Base-by-base conservation (phyloP, 2,329 filamentous ascomycete genomes). In the Aureobasidium namibiae region DNA sequence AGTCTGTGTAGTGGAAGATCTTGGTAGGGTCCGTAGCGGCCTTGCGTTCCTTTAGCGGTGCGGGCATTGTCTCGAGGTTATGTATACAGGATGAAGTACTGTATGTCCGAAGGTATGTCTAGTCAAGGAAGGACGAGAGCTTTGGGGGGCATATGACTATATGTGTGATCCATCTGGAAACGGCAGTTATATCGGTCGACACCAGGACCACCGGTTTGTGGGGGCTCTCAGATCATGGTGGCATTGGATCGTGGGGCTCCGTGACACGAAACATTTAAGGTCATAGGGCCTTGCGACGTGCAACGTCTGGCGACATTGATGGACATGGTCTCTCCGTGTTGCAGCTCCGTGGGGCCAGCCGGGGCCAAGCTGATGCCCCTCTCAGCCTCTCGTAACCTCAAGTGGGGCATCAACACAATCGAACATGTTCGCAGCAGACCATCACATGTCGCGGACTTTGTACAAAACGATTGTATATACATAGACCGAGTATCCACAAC, bases 1-100 rank as follows among this genome's bases (percentile, higher is more conserved):
- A 67, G 61, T 73, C 71, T 24, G 71, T 72, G 60, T 67, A 73
- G 56, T 73, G 71, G 45, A 73, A 73, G 53, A 65, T 67, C 65
- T 71, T 72, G 53, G 70, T 67, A 29, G 70, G 68, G 60, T 73
- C 70, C 57, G 69, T 69, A 57, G 69, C 64, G 56, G 72, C 68
- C 64, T 70, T 59, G 61, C 69, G 67, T 67, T 60, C 60, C 52
- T 60, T 61, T 44, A 63, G 10, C 10, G 60, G 60, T 33, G 45
- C 49, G 14, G 52, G 44, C 59, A 61, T 60, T 39, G 42, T 52
- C n/a, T n/a, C n/a, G 21, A 34, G 31, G 23, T 2, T 11, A 16
- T 26, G 48, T 1, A 31, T 13, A n/a, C 11, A 11, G n/a, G 13
- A 23, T 39, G 6, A 26, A 13, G 10, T 26, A n/a, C 23, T 16